phyloP scores from a whole-genome alignment of 768 basidiomycete genomes.

The Mycena olivaceomarginata region DNA sequence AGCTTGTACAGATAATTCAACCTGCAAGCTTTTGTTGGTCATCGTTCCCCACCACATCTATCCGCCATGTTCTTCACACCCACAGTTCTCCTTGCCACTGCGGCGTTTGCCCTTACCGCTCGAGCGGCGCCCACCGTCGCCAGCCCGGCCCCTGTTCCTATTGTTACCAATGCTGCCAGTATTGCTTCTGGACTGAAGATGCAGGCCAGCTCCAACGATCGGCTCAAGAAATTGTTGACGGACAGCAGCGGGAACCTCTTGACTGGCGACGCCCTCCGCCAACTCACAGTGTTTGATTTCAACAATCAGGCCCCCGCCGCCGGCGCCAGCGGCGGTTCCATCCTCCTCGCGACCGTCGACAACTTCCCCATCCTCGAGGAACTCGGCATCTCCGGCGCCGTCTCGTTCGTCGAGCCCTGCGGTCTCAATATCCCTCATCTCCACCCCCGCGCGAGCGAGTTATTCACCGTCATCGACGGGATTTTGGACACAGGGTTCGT shows the following conservation, averaged over 20 bases:
- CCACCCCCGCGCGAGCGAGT: too few relatives aligned
- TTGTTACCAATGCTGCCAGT: constrained; percentile 2
- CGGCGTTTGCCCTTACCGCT: neutral
- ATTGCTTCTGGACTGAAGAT: constrained; percentile 2
- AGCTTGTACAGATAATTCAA: too few relatives aligned
- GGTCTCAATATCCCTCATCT: too few relatives aligned
- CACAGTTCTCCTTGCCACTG: neutral
- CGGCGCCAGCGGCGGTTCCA: constrained; percentile 31
- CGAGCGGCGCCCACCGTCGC: neutral
- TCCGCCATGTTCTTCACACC: neutral
- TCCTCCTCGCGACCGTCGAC: constrained; percentile 11
- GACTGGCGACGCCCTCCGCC: neutral
- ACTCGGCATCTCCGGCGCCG: too few relatives aligned
- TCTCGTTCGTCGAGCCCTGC: too few relatives aligned
- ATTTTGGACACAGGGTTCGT: too few relatives aligned
- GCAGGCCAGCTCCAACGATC: constrained; percentile 30
- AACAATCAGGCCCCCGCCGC: constrained; percentile 33
- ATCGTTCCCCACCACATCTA: too few relatives aligned
- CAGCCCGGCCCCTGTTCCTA: neutral
- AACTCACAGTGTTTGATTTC: constrained; percentile 31
- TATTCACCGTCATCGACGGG: too few relatives aligned
- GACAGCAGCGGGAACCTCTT: constrained; percentile 39
- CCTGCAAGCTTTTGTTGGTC: too few relatives aligned
- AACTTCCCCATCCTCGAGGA: too few relatives aligned
- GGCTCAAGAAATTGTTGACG: constrained; percentile 48